Conservation (phyloP, 2,329 filamentous ascomycete species). For the Grosmannia serpens region DNA sequence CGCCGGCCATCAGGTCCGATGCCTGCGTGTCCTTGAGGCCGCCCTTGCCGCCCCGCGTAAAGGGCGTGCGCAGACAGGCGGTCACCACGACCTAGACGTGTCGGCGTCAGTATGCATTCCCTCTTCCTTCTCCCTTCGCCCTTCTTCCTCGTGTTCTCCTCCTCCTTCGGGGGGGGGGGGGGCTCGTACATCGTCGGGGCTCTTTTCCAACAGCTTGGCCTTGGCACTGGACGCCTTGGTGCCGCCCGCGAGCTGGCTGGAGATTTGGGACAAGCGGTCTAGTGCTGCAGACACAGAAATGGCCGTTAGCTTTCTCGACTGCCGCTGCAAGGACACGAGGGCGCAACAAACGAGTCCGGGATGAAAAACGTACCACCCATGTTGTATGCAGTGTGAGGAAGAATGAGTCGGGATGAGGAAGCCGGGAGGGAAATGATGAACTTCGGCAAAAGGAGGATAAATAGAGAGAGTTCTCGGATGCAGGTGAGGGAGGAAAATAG, state of each 20-base stretch:
- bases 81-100: conserved; percentile 67
- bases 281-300: conserved; percentile 28
- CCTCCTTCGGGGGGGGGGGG: neutral
- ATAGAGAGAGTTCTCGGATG: neutral
- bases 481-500: neutral
- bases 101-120: neutral
- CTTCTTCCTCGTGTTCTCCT: neutral
- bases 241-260: conserved; percentile 43
- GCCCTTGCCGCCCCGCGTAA: conserved; percentile 88
- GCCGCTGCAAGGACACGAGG: too few species aligned
- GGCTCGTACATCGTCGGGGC: conserved; percentile 48
- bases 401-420: neutral
- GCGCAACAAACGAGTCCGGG: neutral
- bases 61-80: conserved; percentile 77
- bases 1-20: conserved; percentile 73
- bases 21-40: conserved; percentile 90
- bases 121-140: neutral
- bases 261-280: conserved; percentile 48
- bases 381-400: conserved; percentile 2
- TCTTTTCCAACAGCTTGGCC: conserved; percentile 52
- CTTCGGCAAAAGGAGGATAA: neutral
- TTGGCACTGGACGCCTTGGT: conserved; percentile 27
- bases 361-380: conserved; percentile 14
- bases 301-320: neutral
- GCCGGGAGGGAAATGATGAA: neutral